These are phyloP conservation scores for Rhizopogon salebrosus DNA, from an alignment of 768 basidiomycete genomes.

Conservation along the genomic window DNA sequence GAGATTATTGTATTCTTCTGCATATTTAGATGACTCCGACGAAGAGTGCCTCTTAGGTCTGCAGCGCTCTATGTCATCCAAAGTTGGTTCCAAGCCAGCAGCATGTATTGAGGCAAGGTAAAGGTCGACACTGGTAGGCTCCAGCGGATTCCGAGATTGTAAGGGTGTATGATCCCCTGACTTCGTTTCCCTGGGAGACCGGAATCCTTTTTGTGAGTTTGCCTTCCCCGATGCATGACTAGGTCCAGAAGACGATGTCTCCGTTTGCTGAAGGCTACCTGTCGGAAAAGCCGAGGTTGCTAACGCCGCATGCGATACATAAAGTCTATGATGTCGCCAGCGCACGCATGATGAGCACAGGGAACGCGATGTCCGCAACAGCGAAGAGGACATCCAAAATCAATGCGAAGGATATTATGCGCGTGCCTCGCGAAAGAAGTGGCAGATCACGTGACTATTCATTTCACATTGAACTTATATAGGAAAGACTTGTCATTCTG, in stretches of 20 bases:
- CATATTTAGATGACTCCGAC: conserved; percentile 42
- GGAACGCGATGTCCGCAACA: conserved; percentile 15
- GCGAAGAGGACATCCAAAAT: conserved; percentile 18
- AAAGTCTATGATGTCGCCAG: conserved; percentile 12
- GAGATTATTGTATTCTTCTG: conserved; percentile 47
- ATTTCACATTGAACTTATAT: no score
- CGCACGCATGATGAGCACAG: conserved; percentile 12
- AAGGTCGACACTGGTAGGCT: conserved; percentile 44
- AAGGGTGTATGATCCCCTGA: neutral
- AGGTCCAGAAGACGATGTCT: neutral
- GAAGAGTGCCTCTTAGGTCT: conserved; percentile 38
- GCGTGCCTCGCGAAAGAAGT: neutral
- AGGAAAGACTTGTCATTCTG: no score
- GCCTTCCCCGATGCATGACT: neutral
- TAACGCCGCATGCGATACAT: conserved; percentile 22
- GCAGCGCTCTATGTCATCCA: conserved; percentile 58
- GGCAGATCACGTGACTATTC: neutral
- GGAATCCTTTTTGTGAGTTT: neutral
- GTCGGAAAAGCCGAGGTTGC: conserved; percentile 5
- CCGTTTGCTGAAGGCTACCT: neutral
- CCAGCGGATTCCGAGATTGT: conserved; percentile 25
- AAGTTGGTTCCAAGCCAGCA: conserved; percentile 41
- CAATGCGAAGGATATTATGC: no score
- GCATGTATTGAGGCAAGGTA: conserved; percentile 52
- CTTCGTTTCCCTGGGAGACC: neutral